Evolutionary conservation across 2,329 filamentous ascomycete species (phyloP), one percentile per base, ranked within the genome.

Genomic region (Fusarium torreyae): DNA sequence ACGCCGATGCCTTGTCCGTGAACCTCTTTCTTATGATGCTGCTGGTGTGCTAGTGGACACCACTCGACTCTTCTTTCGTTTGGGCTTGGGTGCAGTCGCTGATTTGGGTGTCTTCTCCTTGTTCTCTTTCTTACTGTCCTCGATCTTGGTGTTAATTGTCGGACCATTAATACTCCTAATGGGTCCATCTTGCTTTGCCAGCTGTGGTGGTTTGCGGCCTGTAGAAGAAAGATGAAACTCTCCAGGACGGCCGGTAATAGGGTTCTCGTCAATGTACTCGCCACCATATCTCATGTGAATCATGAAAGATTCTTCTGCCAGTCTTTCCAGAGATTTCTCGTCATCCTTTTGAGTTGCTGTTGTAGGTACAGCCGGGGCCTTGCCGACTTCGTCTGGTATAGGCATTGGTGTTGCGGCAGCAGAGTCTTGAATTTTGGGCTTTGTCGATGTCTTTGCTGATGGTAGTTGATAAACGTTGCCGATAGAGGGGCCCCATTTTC

Each of bases 231-330:
- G 83, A 69, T 90, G 88, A 77, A 91, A 91, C 55, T 89, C 87
- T 50, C 89, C 89, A 1, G 89, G 89, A 31, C 86, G 84, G 49
- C 89, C 89, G 1, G 88, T 90, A 71, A 91, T 91, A 42, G 89
- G 88, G 69, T 90, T 91, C 76, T 91, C 87, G 77, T 91, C 88
- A 78, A 91, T 87, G 74, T 89, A 91, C 68, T 91, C 88, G 49
- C 87, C 86, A 38, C 88, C 89, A 69, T 86, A 87, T 66, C 83
- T 84, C 77, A 88, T 81, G 69, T 89, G 87, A 40, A 88, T 82
- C 69, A 82, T 78, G 65, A 89, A 85, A 0, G 88, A 86, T 70
- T 90, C 87, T 69, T 90, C 87, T 3, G 88, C 82, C 4, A 87
- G 77, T 15, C 83, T 81, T 62, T 86, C 81, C 5, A 85, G 76